These are phyloP conservation scores for Sanghuangporus baumii DNA, from an alignment of 1,284 basidiomycete species.

Conservation along the genomic window DNA sequence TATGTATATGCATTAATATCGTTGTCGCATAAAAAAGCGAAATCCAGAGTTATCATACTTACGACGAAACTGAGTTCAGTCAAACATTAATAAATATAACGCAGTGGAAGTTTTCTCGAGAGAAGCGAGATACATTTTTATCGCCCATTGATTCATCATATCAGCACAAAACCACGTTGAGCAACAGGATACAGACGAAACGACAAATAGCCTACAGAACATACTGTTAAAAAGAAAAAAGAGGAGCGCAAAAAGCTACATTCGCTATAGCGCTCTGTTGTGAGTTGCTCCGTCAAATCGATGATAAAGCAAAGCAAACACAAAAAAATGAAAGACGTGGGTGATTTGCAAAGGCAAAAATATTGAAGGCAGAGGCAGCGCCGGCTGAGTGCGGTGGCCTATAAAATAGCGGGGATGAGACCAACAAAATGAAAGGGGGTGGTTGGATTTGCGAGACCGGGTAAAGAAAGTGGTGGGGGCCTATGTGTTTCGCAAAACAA, in stretches of 20 bases:
- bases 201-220: conserved; percentile 1
- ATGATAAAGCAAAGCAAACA: not conserved
- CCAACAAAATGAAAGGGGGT: not conserved
- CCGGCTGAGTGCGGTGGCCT: conserved; percentile 15
- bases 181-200: conserved; percentile 10
- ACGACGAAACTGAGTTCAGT: too few relatives aligned
- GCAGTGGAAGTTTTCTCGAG: too few relatives aligned
- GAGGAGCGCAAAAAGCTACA: not conserved
- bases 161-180: conserved; percentile 4
- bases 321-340: conserved; percentile 2
- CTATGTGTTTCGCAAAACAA: conserved; percentile 15
- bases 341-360: not conserved
- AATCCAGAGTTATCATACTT: too few relatives aligned
- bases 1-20: too few relatives aligned
- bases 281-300: not conserved
- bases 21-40: too few relatives aligned
- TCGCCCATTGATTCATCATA: conserved; percentile 4
- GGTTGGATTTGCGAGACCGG: not conserved
- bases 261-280: not conserved
- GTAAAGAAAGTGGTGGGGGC: not conserved
- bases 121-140: not conserved
- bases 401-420: conserved; percentile 7
- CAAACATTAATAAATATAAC: too few relatives aligned
- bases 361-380: not conserved
- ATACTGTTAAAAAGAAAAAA: not conserved